Base-by-base conservation (phyloP, 148 eudicot species). In the Amaranthus cruentus region DNA sequence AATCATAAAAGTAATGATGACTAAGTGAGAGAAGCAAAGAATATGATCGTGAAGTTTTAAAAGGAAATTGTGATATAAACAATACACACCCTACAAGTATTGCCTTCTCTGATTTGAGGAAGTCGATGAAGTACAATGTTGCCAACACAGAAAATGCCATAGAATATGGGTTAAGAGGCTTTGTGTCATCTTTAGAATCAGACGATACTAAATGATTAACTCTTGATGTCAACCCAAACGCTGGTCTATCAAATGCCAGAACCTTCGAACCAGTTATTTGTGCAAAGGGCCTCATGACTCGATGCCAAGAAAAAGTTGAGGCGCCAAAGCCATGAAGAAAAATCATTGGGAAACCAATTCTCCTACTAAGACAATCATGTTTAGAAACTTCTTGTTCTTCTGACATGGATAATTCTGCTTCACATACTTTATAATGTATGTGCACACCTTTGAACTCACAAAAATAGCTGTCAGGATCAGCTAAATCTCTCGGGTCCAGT, bases 191-290 rank as follows among this genome's bases (percentile, higher is more conserved):
- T 51, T 38, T 71, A 55, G 56, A 83, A 76, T 58, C 55, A 68
- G 88, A 69, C 52, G 65, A 62, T 53, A 63, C 82, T 18, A 47
- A 46, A 66, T 72, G 69, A 66, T 83, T 75, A 73, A 84, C 88
- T 78, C 98, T 88, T 55, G 97, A 85, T 55, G 98, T 91, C 87
- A 94, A 76, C 21, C 97, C 98, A 82, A 91, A 94, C 49, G 98
- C 98, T 5, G 98, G 98, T 84, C 98, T 94, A 84, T 94, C 97
- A 77, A 89, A 94, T 52, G 97, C 96, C 73, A 91, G 87, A 78
- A 88, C 93, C 81, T 87, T 91, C 68, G 91, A 85, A 47, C 89
- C 82, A 61, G 69, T 70, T 72, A 81, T 69, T 38, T 71, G 80
- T 0, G 96, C 89, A 73, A 94, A 84, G 60, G 85, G 90, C 82